phyloP scores from a whole-genome alignment of 2,329 filamentous ascomycete species.

The Neocatenulostroma microsporum region DNA sequence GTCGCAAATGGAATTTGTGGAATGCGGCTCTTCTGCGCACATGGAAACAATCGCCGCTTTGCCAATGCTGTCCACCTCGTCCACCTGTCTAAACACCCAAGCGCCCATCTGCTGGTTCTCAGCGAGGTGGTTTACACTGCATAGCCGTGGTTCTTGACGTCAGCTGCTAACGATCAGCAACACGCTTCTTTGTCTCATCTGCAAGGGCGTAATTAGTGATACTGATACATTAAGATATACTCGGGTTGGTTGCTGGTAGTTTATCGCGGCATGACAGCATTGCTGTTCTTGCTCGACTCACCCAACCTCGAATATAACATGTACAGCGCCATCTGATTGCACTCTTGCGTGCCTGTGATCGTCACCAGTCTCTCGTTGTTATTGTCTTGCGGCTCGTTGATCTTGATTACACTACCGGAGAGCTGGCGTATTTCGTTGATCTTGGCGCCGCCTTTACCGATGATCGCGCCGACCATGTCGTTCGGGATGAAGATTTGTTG shows the following conservation, averaged over 20 bases:
- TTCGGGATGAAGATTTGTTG: constrained; percentile 99
- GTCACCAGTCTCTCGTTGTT: constrained; percentile 97
- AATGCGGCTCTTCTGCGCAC: constrained; percentile 14
- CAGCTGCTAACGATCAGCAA: constrained; percentile 1
- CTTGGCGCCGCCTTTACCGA: constrained; percentile 96
- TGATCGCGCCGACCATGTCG: constrained; percentile 98
- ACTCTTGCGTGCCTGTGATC: constrained; percentile 94
- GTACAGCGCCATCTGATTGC: constrained; percentile 99
- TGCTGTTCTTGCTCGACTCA: constrained; percentile 45
- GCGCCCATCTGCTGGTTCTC: too few relatives aligned
- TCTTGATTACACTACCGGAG: constrained; percentile 97
- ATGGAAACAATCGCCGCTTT: constrained; percentile 13
- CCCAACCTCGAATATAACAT: constrained; percentile 98
- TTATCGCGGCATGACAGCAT: constrained; percentile 29
- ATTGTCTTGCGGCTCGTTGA: constrained; percentile 98
- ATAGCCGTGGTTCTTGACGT: neutral
- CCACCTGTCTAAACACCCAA: too few relatives aligned
- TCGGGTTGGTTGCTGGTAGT: too few relatives aligned
- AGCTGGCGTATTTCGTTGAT: constrained; percentile 99
- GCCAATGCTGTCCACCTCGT: neutral
- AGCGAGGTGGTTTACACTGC: too few relatives aligned
- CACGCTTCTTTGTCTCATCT: too few relatives aligned
- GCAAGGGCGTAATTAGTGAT: too few relatives aligned
- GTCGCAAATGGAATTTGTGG: constrained; percentile 10
- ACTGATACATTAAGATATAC: too few relatives aligned